phyloP scores from a whole-genome alignment of 768 basidiomycete species.

The Royoungia palumana region DNA sequence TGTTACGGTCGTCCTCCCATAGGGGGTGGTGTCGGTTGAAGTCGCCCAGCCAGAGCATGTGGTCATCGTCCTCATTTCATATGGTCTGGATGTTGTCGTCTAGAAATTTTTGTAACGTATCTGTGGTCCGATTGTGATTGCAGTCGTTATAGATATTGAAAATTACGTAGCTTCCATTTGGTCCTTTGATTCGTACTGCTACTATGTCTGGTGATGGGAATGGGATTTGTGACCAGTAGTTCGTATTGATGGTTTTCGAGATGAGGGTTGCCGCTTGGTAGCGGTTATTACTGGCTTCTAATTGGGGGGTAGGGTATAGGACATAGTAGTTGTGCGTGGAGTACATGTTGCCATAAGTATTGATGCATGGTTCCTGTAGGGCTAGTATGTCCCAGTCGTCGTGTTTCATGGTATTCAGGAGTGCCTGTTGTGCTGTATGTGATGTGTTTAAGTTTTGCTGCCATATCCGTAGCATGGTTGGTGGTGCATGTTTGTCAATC shows the following conservation, averaged over 20 bases:
- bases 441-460: constrained; percentile 11
- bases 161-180: not conserved
- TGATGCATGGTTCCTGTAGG: constrained; percentile 40
- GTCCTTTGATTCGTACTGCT: not conserved
- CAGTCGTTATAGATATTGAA: constrained; percentile 12
- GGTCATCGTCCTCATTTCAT: too few species aligned
- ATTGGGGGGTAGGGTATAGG: constrained; percentile 17
- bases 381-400: constrained; percentile 31
- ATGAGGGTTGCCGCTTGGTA: constrained; percentile 3
- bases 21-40: constrained; percentile 34
- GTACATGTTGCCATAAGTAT: constrained; percentile 14
- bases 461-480: constrained; percentile 2
- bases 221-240: constrained; percentile 6
- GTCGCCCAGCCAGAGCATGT: not conserved
- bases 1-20: constrained; percentile 26
- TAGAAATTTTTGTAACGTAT: too few species aligned
- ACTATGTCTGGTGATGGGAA: not conserved
- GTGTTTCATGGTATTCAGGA: not conserved
- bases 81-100: too few species aligned
- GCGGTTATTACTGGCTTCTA: not conserved
- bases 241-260: not conserved
- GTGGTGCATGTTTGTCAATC: not conserved
- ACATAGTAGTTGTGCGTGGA: constrained; percentile 14
- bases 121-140: not conserved
- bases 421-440: not conserved